Evolutionary conservation across 208 protist species (phyloP).

Genomic region (Acanthamoeba pearcei): DNA sequence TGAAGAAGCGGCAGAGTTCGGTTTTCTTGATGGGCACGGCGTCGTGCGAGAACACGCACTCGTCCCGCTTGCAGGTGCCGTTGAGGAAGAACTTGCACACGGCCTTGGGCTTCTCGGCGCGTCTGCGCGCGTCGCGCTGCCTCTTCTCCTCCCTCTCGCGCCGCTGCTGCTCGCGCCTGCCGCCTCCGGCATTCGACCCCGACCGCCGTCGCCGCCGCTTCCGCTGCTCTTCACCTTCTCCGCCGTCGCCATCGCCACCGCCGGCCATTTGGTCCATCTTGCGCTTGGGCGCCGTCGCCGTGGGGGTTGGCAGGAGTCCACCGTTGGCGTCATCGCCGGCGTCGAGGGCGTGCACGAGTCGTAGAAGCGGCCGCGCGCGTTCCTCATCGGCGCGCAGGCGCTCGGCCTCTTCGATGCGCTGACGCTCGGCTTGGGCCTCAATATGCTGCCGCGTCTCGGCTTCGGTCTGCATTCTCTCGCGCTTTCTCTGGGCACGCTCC

Average conservation of each 20-base stretch:
- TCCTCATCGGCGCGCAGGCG: background rate
- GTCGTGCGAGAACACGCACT: conserved; percentile 41
- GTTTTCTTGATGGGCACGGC: conserved; percentile 42
- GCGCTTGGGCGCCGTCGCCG: background rate
- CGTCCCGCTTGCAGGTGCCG: conserved; percentile 31
- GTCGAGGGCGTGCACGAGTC: background rate
- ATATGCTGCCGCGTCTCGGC: background rate
- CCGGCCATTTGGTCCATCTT: background rate
- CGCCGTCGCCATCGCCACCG: background rate
- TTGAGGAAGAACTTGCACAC: conserved; percentile 57
- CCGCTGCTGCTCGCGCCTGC: background rate
- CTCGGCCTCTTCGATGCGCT: background rate
- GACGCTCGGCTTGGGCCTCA: background rate
- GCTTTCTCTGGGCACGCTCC: background rate
- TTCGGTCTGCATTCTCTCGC: background rate
- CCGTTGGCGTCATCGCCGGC: too few relatives aligned
- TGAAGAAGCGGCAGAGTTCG: conserved; percentile 50
- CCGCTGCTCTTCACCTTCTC: background rate
- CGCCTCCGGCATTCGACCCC: background rate
- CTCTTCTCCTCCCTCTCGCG: background rate
- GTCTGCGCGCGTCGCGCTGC: background rate
- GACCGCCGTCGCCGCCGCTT: background rate
- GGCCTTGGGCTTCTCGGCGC: conserved; percentile 24
- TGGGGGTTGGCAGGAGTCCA: background rate
- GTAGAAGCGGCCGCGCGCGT: background rate